Percentiles rank a stretch among this genome's conserved stretches.
Conservation (phyloP, 371 early-diverging fungal species). For the Apophysomyces sp. region DNA sequence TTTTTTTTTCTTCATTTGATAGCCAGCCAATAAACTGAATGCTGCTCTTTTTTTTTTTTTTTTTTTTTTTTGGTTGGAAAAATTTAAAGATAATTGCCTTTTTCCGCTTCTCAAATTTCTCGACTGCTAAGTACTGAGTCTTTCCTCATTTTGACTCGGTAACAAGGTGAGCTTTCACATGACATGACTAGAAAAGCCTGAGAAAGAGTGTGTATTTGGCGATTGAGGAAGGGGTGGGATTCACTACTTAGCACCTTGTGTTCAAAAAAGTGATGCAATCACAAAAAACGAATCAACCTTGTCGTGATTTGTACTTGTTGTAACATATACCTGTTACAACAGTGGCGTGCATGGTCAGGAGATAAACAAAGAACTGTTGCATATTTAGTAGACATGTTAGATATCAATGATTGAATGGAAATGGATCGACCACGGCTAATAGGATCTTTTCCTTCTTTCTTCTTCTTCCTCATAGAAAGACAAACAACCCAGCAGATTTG, state of each 20-base stretch:
- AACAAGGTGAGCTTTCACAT: not conserved
- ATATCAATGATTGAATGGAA: not conserved
- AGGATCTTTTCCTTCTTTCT: not conserved
- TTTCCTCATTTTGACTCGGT: not conserved
- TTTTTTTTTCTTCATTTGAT: not conserved
- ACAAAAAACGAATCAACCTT: not conserved
- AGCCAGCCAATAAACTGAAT: conserved; percentile 1
- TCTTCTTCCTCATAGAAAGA: not conserved
- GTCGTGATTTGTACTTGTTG: conserved; percentile 1
- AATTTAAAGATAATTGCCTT: not conserved
- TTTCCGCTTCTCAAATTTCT: conserved; percentile 3
- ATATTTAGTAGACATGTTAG: not conserved
- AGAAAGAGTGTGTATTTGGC: not conserved
- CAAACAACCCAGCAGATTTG: not conserved
- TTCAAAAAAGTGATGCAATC: not conserved
- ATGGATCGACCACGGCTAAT: not conserved
- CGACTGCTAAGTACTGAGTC: not conserved
- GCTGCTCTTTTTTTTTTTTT: not conserved
- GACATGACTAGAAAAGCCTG: not conserved
- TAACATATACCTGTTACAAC: not conserved
- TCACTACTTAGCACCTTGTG: not conserved
- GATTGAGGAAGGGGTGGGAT: not conserved
- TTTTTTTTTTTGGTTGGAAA: not conserved
- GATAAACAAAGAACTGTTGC: not conserved
- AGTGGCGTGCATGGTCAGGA: not conserved